Evolutionary conservation across 148 eudicot species (phyloP).

Genomic region (Beta vulgaris): DNA sequence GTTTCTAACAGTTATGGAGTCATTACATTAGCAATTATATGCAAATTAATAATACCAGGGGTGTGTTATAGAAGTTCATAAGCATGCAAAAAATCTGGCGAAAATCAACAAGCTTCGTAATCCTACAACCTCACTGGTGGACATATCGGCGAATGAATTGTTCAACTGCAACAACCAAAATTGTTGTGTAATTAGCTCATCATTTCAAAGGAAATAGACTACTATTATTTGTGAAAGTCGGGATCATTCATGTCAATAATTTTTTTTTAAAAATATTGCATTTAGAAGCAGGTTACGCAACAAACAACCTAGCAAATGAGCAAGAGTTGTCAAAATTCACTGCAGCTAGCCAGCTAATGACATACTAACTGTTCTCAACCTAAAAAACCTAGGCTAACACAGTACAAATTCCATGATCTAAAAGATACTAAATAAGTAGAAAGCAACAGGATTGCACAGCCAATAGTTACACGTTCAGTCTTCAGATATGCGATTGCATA

Average conservation of each 20-base stretch:
- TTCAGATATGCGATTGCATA: too few species aligned
- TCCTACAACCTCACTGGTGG: slow-evolving; percentile 27
- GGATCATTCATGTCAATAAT: too few species aligned
- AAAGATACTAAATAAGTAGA: too few species aligned
- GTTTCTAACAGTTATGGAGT: slow-evolving; percentile 21
- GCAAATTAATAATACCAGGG: slow-evolving; percentile 33
- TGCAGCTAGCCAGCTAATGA: too few species aligned
- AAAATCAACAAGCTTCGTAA: slow-evolving; percentile 20
- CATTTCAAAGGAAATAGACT: too few species aligned
- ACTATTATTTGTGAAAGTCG: too few species aligned
- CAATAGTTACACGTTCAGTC: not conserved
- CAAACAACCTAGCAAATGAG: not conserved
- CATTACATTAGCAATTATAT: slow-evolving; percentile 39
- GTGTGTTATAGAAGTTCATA: slow-evolving; percentile 21
- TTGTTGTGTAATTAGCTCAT: not conserved
- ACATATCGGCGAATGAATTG: slow-evolving; percentile 33
- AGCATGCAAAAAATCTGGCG: slow-evolving; percentile 14
- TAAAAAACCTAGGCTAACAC: too few species aligned
- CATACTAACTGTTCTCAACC: too few species aligned
- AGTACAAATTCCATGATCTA: too few species aligned
- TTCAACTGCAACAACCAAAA: slow-evolving; percentile 24
- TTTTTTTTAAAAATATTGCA: too few species aligned
- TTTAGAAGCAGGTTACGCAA: too few species aligned
- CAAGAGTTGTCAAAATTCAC: not conserved
- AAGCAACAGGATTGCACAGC: not conserved